Conservation (phyloP, 805 yeast species). For the Nakazawaea pomicola region DNA sequence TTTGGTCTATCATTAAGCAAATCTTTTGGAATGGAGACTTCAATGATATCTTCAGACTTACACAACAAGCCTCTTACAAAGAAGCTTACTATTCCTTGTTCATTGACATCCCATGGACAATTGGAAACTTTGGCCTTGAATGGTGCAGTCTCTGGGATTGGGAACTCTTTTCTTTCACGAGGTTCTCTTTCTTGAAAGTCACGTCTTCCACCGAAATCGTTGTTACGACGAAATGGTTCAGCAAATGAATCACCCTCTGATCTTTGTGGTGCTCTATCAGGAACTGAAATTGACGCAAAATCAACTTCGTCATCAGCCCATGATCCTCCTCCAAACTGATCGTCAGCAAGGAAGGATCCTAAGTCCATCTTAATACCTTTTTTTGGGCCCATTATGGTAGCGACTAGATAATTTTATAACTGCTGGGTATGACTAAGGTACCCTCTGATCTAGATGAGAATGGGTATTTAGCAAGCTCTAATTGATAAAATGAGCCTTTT, state of each 20-base stretch:
- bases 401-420: neutral
- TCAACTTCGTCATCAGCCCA: conserved; percentile 84
- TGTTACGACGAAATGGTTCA: conserved; percentile 9
- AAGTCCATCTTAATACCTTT: conserved; percentile 78
- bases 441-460: neutral
- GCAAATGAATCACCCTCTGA: conserved; percentile 11
- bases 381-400: conserved; percentile 49
- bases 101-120: conserved; percentile 77
- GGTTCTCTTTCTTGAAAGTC: conserved; percentile 25
- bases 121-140: conserved; percentile 85
- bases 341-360: conserved; percentile 78
- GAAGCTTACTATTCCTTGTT: conserved; percentile 56
- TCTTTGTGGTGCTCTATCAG: conserved; percentile 6
- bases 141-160: conserved; percentile 90
- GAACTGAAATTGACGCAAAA: conserved; percentile 56
- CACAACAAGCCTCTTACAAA: conserved; percentile 49
- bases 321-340: conserved; percentile 63
- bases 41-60: conserved; percentile 43
- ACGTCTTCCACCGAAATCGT: conserved; percentile 15
- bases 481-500: neutral
- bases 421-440: too few relatives aligned
- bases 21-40: conserved; percentile 70
- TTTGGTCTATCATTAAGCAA: conserved; percentile 55
- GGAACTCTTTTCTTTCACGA: conserved; percentile 62
- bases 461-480: neutral